Evolutionary conservation across 352 stramenopile species (phyloP).

Genomic region (Globisporangium echinulatum): DNA sequence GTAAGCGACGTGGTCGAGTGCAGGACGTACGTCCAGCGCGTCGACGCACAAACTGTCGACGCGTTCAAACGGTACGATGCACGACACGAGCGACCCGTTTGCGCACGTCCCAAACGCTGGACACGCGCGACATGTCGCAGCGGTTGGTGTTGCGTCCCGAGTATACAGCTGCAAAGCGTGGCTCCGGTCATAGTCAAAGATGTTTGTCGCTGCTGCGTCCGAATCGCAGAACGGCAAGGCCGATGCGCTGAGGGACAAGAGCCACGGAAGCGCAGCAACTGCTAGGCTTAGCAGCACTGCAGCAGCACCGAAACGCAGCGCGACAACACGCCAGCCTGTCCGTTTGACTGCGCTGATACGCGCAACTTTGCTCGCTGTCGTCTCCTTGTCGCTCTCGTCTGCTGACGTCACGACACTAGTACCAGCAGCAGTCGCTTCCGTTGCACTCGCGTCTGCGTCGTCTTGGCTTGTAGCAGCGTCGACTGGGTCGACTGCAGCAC

Average conservation of each 20-base stretch:
- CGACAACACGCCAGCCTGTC: slow-evolving; percentile 28
- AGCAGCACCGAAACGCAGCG: slow-evolving; percentile 30
- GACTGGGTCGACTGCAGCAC: not conserved
- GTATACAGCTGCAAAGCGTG: slow-evolving; percentile 50
- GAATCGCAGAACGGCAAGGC: slow-evolving; percentile 43
- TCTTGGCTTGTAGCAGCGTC: no score
- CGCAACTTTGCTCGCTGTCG: slow-evolving; percentile 24
- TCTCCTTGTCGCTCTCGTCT: slow-evolving; percentile 16
- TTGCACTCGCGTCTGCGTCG: not conserved
- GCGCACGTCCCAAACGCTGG: slow-evolving; percentile 56
- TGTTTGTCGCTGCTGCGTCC: slow-evolving; percentile 22
- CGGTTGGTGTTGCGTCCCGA: slow-evolving; percentile 6
- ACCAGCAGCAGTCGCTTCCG: not conserved
- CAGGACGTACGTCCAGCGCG: slow-evolving; percentile 38
- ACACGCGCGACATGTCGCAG: slow-evolving; percentile 36
- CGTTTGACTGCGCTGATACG: slow-evolving; percentile 28
- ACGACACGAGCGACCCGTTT: slow-evolving; percentile 40
- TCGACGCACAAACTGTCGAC: slow-evolving; percentile 47
- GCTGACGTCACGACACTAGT: not conserved
- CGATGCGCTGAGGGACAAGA: slow-evolving; percentile 25
- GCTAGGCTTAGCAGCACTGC: slow-evolving; percentile 23
- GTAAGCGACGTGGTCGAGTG: slow-evolving; percentile 34
- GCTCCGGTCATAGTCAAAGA: slow-evolving; percentile 31
- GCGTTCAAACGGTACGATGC: slow-evolving; percentile 38
- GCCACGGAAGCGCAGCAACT: slow-evolving; percentile 33